Percentiles rank a stretch among this genome's conserved stretches.
Conservation (phyloP, 371 early-diverging fungal species). For the Apophysomyces trapeziformis region DNA sequence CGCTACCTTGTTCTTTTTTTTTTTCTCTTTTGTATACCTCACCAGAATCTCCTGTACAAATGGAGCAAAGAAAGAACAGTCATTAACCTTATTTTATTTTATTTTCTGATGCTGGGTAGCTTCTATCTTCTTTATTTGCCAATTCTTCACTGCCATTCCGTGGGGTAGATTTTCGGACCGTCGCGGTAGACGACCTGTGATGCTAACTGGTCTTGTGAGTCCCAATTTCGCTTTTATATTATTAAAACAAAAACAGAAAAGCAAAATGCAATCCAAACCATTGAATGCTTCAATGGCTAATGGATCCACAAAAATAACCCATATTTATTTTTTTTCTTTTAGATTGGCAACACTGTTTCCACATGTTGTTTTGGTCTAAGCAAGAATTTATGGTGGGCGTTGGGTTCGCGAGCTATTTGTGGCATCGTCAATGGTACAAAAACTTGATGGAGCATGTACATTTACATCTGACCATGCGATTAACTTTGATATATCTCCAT, state of each 20-base stretch:
- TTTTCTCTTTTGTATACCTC: too few species aligned
- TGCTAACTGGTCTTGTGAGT: conserved; percentile 70
- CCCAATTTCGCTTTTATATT: neutral
- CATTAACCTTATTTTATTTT: neutral
- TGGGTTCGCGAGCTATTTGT: conserved; percentile 70
- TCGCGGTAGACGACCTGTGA: conserved; percentile 81
- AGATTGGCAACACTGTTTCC: conserved; percentile 71
- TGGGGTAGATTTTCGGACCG: conserved; percentile 65
- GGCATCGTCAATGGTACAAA: conserved; percentile 78
- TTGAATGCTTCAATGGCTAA: too few species aligned
- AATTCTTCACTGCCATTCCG: conserved; percentile 57
- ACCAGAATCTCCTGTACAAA: neutral
- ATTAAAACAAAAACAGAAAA: too few species aligned
- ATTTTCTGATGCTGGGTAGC: conserved; percentile 19
- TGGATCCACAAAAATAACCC: too few species aligned
- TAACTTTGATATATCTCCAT: neutral
- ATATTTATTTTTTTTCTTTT: neutral
- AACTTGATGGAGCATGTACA: too few species aligned
- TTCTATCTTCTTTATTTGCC: conserved; percentile 58
- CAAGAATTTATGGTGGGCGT: conserved; percentile 67
- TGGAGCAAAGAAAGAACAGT: neutral
- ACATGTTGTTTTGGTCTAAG: conserved; percentile 78
- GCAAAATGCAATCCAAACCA: too few species aligned
- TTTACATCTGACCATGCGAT: neutral
- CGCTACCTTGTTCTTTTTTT: too few species aligned